Percentiles rank a stretch among this genome's conserved stretches.
Evolutionary conservation across 1,284 basidiomycete species (phyloP).

Genomic region (Microbotryomycetes sp.): DNA sequence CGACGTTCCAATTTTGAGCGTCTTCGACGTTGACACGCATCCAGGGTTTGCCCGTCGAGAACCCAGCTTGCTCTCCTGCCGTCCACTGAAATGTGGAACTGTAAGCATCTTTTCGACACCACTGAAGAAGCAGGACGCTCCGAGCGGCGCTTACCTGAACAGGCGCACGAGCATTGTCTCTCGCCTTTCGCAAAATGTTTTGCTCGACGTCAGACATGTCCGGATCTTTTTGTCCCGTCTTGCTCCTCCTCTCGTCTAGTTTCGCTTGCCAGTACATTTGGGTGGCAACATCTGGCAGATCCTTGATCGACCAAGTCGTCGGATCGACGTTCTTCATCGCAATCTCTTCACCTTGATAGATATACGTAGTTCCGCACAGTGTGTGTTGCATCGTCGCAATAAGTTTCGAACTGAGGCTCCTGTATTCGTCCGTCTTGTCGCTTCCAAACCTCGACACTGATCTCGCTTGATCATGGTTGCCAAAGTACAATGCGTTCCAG

Average conservation of each 20-base stretch:
- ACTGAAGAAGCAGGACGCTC: neutral
- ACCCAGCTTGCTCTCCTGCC: conserved; percentile 6
- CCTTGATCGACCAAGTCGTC: neutral
- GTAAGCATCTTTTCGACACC: neutral
- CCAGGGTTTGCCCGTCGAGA: conserved; percentile 15
- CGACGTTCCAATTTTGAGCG: neutral
- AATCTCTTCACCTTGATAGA: conserved; percentile 54
- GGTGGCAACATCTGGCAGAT: neutral
- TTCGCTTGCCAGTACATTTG: neutral
- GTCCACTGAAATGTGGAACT: neutral
- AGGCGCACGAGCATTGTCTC: neutral
- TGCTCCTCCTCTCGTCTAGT: neutral
- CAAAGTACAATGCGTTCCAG: conserved; percentile 30
- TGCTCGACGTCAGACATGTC: neutral
- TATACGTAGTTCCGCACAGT: conserved; percentile 58
- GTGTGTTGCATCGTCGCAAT: conserved; percentile 56
- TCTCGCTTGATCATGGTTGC: conserved; percentile 61
- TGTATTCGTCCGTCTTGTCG: conserved; percentile 52
- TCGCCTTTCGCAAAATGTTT: neutral
- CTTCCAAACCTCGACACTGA: conserved; percentile 58
- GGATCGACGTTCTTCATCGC: neutral
- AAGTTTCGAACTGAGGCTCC: conserved; percentile 54
- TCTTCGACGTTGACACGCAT: conserved; percentile 15
- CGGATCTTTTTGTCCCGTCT: neutral
- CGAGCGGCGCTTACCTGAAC: neutral